Base-by-base conservation (phyloP, 768 basidiomycete species). In the Boletus sp. region DNA sequence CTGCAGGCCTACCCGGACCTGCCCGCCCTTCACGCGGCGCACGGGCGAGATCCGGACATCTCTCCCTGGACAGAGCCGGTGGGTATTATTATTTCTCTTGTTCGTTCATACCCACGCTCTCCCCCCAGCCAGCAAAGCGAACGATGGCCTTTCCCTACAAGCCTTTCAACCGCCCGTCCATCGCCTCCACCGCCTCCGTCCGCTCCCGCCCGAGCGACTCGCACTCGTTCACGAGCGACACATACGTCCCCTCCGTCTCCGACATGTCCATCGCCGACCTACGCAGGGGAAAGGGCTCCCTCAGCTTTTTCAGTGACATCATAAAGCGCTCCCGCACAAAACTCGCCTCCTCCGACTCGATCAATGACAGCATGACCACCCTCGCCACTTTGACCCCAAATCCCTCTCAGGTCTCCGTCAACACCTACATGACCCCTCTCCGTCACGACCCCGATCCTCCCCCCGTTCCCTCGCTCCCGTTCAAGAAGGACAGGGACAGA, bases 271-370 rank as follows among this genome's bases (percentile, higher is more conserved):
- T 77, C 41, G 62, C 59, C 48, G 70, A 77, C 37, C 55, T 68
- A 0, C 79, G 79, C 50, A 85, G 77, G 68, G 67, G 75, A 35
- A 85, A 81, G 69, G 74, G 79, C 9, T 81, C 80, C 15, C 67
- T 83, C 42, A 67, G 66, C 56, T 67, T 63, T 17, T 70, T 81
- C 54, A 70, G 71, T 52, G 75, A 77, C 61, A 73, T 73, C 60
- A 80, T 66, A 64, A 70, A 67, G 67, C 75, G 71, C 60, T 73
- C 76, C 41, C 74, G 77, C 44, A 70, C 74, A 50, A 72, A 69
- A 73, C 71, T 74, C 71, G 71, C 67, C 68, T 64, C 73, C 73
- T 60, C 72, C 75, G 67, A 60, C 67, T 48, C 57, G 9, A 46
- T 63, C 37, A 66, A 58, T 42, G 69, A 68, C 44, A 49, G 47